These are phyloP conservation scores for Phytopythium vexans DNA, from an alignment of 352 stramenopile genomes.

Conservation along the genomic window DNA sequence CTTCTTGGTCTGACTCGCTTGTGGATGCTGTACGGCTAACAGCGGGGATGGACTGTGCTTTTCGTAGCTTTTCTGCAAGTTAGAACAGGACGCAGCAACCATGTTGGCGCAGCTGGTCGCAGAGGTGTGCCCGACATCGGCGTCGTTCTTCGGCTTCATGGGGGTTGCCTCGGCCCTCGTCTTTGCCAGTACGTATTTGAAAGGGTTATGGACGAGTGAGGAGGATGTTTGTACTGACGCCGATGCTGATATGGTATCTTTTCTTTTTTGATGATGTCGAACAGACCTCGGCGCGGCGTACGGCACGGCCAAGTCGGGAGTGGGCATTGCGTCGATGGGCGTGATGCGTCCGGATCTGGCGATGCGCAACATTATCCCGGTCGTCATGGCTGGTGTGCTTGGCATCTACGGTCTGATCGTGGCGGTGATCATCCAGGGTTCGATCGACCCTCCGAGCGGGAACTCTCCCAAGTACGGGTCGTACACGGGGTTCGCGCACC, in stretches of 20 bases:
- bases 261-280: neutral
- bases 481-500: constrained; percentile 94
- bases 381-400: constrained; percentile 98
- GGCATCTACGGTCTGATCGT: constrained; percentile 97
- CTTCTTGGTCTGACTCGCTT: no score
- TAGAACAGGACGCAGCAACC: constrained; percentile 4
- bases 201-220: constrained; percentile 6
- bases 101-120: constrained; percentile 65
- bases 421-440: constrained; percentile 93
- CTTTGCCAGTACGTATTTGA: constrained; percentile 84
- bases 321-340: constrained; percentile 96
- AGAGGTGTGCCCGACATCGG: constrained; percentile 97
- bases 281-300: constrained; percentile 95
- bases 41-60: no score
- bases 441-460: constrained; percentile 75
- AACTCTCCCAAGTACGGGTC: constrained; percentile 84
- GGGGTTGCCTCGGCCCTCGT: constrained; percentile 94
- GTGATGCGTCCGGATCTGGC: constrained; percentile 95
- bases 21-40: no score
- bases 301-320: constrained; percentile 96
- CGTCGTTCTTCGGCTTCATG: constrained; percentile 99
- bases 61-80: neutral
- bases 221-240: neutral
- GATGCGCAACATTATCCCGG: constrained; percentile 99
- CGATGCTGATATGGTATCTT: constrained; percentile 3